Base-by-base conservation (phyloP, 192 early-diverging fungal species). In the Dimargaris cristalligena region DNA sequence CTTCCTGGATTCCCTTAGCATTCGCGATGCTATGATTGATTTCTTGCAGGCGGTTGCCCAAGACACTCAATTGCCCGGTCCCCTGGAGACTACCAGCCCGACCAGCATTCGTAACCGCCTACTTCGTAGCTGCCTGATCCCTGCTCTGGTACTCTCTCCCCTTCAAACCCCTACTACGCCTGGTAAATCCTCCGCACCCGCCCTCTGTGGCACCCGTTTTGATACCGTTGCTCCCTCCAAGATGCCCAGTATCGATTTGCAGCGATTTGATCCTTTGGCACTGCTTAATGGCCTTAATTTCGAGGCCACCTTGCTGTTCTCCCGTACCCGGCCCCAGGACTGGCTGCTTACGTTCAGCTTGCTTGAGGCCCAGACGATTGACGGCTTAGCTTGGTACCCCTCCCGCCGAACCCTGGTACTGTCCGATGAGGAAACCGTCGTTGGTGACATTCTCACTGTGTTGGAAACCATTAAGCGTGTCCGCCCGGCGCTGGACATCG, bases 371-470 rank as follows among this genome's bases (percentile, higher is more conserved):
- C 74, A 75, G 59, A 75, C 74, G 44, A 62, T 70, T 38, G 64
- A 60, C 28, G 67, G 66, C 60, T 65, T 75, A 45, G 70, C 74
- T 4, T 75, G 74, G 74, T 75, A 72, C 45, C 64, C 74, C 10
- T 63, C 67, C 44, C 72, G 69, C 65, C 74, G 74, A 34, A 41
- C 68, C 47, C 33, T 65, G 1, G 62, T 68, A 20, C 74, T 62
- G 14, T 32, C 71, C 0, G 79, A 82, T 16, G 83, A 88, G 8
- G 78, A 84, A 30, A 62, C 81, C 8, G 48, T 79, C 10, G 72
- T 88, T 9, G 77, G 79, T 0, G 81, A 80, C 55, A 81, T 85
- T 31, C 82, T 82, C 57, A 76, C 74, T 38, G 76, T 77, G 0
- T 68, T 88, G 1, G 74, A 84, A 70, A 62, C 73, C 70, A 63